phyloP scores from a whole-genome alignment of 2,329 filamentous ascomycete genomes.

The Botrytis porri region DNA sequence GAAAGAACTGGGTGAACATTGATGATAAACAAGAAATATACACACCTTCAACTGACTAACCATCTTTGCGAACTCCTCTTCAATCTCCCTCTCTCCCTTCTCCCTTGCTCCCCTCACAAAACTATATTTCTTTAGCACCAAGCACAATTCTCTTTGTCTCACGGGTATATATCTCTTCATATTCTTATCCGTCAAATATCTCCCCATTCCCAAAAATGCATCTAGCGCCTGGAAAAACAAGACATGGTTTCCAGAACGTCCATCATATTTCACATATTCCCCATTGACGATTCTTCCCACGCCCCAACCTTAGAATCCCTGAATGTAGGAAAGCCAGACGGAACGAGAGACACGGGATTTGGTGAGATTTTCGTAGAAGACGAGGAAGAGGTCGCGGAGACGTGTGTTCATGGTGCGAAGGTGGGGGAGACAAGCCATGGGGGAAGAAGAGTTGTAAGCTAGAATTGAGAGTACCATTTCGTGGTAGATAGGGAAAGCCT shows the following conservation, averaged over 20 bases:
- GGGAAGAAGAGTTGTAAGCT: background rate
- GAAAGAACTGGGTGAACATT: fast-evolving
- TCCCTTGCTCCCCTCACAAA: background rate
- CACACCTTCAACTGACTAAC: conserved; percentile 15
- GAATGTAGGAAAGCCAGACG: conserved; percentile 15
- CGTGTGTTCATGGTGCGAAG: background rate
- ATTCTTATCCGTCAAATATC: background rate
- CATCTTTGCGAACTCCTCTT: conserved; percentile 2
- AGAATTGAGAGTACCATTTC: conserved; percentile 4
- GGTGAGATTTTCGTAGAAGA: conserved; percentile 18
- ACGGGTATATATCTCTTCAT: background rate
- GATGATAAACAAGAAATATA: background rate
- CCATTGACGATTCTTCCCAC: background rate
- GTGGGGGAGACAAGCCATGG: background rate
- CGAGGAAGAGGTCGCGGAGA: conserved; percentile 5
- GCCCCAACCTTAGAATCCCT: conserved; percentile 17
- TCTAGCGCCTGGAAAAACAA: conserved; percentile 17
- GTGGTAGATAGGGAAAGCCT: conserved; percentile 19
- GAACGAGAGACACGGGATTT: background rate
- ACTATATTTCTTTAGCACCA: background rate
- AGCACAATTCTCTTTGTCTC: conserved; percentile 1
- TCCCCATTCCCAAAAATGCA: background rate
- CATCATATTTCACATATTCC: conserved; percentile 12
- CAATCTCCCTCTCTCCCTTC: background rate
- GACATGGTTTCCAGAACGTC: conserved; percentile 14